Evolutionary conservation across 2,329 filamentous ascomycete genomes (phyloP).

Genomic region (Penicillium sp.): DNA sequence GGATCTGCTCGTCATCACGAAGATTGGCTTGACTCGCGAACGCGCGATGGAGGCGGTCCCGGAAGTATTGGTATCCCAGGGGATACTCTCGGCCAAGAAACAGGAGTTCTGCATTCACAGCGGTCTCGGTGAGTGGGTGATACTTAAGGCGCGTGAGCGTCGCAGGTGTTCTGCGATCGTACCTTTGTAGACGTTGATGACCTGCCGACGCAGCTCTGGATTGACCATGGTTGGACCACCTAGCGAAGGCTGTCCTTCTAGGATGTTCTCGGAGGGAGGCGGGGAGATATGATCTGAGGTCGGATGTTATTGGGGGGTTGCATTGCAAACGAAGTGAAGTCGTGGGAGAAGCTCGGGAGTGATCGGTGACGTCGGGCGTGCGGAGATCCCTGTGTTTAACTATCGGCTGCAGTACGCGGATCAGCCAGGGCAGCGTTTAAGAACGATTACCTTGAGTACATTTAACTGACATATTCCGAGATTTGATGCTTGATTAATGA

Average conservation of each 20-base stretch:
- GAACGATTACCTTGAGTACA: too few species aligned
- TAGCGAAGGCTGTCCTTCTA: conserved; percentile 2
- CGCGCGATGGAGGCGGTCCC: conserved; percentile 74
- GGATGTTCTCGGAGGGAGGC: too few species aligned
- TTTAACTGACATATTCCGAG: too few species aligned
- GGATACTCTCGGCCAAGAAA: conserved; percentile 84
- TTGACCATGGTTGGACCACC: conserved; percentile 43
- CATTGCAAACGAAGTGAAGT: conserved; percentile 2
- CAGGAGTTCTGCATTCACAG: conserved; percentile 66
- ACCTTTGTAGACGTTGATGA: conserved; percentile 90
- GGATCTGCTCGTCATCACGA: conserved; percentile 71
- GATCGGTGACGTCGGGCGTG: conserved; percentile 22
- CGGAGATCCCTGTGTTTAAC: too few species aligned
- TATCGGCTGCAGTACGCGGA: too few species aligned
- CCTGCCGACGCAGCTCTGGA: conserved; percentile 66
- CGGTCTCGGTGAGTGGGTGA: neutral
- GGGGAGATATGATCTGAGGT: too few species aligned
- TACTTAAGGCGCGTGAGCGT: neutral
- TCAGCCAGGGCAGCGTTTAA: too few species aligned
- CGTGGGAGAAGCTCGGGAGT: conserved; percentile 15
- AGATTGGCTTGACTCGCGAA: conserved; percentile 73
- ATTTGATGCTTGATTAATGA: too few species aligned
- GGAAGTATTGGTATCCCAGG: conserved; percentile 77
- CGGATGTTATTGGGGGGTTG: too few species aligned
- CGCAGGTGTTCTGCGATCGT: conserved; percentile 5